Conservation (phyloP, 257 asterid genomes). For the Solanum etuberosum region DNA sequence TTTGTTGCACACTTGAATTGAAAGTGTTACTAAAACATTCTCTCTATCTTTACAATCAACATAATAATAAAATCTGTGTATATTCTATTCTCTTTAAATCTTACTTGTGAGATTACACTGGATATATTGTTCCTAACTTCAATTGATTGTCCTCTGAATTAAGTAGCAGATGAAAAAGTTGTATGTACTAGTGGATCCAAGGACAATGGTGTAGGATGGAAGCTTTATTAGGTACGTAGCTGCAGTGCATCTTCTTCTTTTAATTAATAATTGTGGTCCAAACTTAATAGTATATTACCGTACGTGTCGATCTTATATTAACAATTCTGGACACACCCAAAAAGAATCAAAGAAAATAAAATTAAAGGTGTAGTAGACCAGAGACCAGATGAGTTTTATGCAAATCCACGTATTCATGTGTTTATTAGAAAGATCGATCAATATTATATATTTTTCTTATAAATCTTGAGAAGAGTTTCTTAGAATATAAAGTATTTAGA, state of each 20-base stretch:
- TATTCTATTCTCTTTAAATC: neutral
- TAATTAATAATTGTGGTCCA: constrained; percentile 9
- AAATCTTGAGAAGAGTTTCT: too few species aligned
- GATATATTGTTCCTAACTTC: neutral
- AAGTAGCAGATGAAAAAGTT: neutral
- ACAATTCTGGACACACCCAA: neutral
- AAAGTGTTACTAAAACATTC: too few species aligned
- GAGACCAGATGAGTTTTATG: neutral
- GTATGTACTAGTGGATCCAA: constrained; percentile 21
- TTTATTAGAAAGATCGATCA: neutral
- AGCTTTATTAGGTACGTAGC: neutral
- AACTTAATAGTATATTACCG: neutral
- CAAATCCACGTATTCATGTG: neutral
- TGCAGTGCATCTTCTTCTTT: neutral
- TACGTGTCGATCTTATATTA: neutral
- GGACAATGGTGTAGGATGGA: constrained; percentile 11
- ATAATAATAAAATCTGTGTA: too few species aligned
- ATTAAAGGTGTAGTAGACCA: neutral
- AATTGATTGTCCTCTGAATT: neutral
- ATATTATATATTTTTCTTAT: too few species aligned
- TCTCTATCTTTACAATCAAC: neutral
- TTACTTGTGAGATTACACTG: too few species aligned
- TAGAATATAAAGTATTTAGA: too few species aligned
- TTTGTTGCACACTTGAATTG: neutral
- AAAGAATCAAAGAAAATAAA: neutral